These are phyloP conservation scores for Aspergillus transmontanensis DNA, from an alignment of 2,329 filamentous ascomycete genomes.

Conservation along the genomic window DNA sequence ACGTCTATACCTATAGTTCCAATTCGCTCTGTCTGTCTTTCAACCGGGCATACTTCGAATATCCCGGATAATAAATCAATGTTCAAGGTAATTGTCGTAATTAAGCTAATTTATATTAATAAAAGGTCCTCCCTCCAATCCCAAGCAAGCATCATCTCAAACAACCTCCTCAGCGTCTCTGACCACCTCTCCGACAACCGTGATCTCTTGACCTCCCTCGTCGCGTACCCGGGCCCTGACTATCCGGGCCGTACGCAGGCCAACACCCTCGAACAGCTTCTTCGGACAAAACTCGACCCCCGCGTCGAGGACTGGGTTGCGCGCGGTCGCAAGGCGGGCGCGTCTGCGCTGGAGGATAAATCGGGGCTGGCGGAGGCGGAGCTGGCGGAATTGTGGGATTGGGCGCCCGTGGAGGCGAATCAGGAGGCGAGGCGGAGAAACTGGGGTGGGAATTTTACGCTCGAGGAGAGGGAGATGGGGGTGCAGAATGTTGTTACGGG, in stretches of 20 bases:
- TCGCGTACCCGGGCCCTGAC: constrained; percentile 74
- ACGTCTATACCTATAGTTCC: constrained; percentile 26
- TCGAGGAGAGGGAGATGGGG: constrained; percentile 68
- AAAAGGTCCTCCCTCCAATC: constrained; percentile 69
- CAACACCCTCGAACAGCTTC: constrained; percentile 64
- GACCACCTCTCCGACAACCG: constrained; percentile 66
- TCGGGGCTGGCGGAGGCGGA: constrained; percentile 48
- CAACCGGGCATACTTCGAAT: neutral
- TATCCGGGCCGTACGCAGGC: constrained; percentile 70
- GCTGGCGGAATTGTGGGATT: constrained; percentile 63
- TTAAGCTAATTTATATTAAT: neutral
- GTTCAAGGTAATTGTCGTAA: too few species aligned
- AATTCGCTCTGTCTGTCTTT: neutral
- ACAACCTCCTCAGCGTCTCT: constrained; percentile 68
- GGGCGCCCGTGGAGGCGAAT: constrained; percentile 54
- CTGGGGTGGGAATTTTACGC: constrained; percentile 69
- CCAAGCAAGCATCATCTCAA: constrained; percentile 70
- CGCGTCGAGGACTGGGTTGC: constrained; percentile 73
- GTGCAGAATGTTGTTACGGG: constrained; percentile 73
- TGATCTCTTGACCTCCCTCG: constrained; percentile 68
- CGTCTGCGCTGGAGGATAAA: constrained; percentile 12
- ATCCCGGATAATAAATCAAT: neutral
- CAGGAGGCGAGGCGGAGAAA: constrained; percentile 49
- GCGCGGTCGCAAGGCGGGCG: constrained; percentile 51
- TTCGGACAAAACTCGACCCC: constrained; percentile 83